These are phyloP conservation scores for Papiliotrema terrestris DNA, from an alignment of 1,284 basidiomycete genomes.

Conservation along the genomic window DNA sequence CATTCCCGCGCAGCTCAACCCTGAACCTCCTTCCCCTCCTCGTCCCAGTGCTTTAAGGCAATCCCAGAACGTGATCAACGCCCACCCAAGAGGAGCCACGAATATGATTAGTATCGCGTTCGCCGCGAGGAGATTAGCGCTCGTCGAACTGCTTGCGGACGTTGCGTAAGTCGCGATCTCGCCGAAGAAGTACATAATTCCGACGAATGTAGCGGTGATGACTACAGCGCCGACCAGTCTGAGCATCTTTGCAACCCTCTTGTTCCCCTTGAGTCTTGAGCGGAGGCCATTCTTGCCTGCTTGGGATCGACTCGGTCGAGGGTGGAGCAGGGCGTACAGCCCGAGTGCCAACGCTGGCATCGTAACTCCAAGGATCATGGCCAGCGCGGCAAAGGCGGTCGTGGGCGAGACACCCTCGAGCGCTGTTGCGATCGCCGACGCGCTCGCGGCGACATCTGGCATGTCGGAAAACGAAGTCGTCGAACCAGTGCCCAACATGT, in stretches of 20 bases:
- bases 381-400: neutral
- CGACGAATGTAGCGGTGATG: neutral
- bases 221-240: neutral
- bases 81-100: too few species aligned
- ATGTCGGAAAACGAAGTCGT: neutral
- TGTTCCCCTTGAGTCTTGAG: neutral
- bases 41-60: too few species aligned
- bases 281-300: neutral
- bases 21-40: too few species aligned
- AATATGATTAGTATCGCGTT: too few species aligned
- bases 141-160: too few species aligned
- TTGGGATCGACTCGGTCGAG: neutral
- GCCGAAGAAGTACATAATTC: slow-evolving; percentile 5
- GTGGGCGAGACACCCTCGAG: neutral
- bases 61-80: too few species aligned
- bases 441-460: neutral
- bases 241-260: neutral
- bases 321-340: slow-evolving; percentile 2
- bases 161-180: slow-evolving; percentile 1
- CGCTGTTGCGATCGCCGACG: neutral
- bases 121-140: too few species aligned
- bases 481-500: neutral
- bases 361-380: neutral
- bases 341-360: neutral
- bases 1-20: too few species aligned